phyloP scores from a whole-genome alignment of 441 rosid species.

The Manihot esculenta region DNA sequence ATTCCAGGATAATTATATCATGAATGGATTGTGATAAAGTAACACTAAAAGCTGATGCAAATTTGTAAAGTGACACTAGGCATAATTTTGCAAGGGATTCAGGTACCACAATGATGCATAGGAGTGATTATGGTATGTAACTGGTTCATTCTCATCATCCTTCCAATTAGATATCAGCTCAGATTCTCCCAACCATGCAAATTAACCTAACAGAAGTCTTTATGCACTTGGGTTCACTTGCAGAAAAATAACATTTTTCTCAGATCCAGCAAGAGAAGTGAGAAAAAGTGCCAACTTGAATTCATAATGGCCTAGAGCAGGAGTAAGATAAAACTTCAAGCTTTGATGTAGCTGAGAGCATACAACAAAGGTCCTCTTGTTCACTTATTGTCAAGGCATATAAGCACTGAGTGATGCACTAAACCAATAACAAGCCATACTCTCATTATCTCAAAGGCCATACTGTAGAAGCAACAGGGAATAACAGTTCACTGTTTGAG shows the following conservation, averaged over 20 bases:
- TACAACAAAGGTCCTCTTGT: too few relatives aligned
- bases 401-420: neutral
- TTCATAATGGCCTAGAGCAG: neutral
- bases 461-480: slow-evolving; percentile 3
- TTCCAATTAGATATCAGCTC: neutral
- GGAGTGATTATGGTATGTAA: neutral
- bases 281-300: neutral
- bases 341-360: neutral
- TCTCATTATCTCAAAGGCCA: slow-evolving; percentile 11
- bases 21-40: neutral
- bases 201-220: neutral
- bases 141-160: neutral
- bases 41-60: slow-evolving; percentile 4
- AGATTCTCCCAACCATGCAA: neutral
- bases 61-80: neutral
- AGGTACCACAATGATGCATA: neutral
- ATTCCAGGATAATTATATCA: neutral
- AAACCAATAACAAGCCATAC: neutral
- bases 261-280: neutral
- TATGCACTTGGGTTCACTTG: neutral
- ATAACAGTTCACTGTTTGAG: neutral
- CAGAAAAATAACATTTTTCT: neutral
- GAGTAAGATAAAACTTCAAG: neutral
- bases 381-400: neutral
- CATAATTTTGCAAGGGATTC: neutral